These are phyloP conservation scores for Beta macrorhiza DNA, from an alignment of 179 eudicot species.

Conservation along the genomic window DNA sequence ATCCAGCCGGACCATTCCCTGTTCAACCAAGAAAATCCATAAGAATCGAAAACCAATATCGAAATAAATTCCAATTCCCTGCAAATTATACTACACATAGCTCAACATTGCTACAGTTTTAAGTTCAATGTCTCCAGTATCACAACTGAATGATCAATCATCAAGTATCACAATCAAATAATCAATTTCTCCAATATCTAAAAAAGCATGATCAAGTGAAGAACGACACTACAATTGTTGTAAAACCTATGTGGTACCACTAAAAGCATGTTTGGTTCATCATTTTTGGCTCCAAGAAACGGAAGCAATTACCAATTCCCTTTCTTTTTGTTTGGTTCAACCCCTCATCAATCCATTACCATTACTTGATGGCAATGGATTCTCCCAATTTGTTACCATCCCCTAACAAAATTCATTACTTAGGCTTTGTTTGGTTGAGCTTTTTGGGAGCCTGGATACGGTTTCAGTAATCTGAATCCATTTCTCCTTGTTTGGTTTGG, in stretches of 20 bases:
- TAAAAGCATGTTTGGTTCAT: too few species aligned
- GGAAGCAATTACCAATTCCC: not conserved
- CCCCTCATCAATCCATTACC: too few species aligned
- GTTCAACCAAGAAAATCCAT: conserved; percentile 28
- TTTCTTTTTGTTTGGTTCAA: too few species aligned
- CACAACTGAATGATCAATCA: not conserved
- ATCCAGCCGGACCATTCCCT: conserved; percentile 99
- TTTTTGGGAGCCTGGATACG: too few species aligned
- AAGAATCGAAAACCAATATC: conserved; percentile 10
- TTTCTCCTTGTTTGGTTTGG: too few species aligned
- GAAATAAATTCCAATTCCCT: not conserved
- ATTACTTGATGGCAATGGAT: too few species aligned
- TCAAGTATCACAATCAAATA: not conserved
- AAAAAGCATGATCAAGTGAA: not conserved
- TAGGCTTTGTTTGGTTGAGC: too few species aligned
- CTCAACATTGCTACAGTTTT: too few species aligned
- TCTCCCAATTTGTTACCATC: too few species aligned
- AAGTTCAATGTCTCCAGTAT: not conserved
- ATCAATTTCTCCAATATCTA: not conserved
- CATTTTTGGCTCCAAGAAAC: not conserved
- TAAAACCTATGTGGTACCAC: too few species aligned
- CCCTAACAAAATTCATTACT: too few species aligned
- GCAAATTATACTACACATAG: not conserved
- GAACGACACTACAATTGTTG: not conserved
- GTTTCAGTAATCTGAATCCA: too few species aligned